Evolutionary conservation across 345 rosid species (phyloP).

Genomic region (Nasturtium officinale): DNA sequence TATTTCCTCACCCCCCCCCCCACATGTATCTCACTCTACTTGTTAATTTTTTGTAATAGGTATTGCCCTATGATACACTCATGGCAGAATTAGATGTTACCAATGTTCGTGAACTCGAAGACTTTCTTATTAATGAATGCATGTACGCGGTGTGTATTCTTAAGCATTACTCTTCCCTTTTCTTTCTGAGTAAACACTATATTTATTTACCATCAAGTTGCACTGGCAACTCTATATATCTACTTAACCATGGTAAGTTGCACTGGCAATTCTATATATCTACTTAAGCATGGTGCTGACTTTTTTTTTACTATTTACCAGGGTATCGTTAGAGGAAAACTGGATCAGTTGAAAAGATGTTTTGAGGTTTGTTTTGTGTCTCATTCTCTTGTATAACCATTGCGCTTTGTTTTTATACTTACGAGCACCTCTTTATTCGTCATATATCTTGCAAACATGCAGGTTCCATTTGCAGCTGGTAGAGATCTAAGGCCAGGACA

Average conservation of each 20-base stretch:
- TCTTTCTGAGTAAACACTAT: background rate
- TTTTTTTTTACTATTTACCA: slow-evolving; percentile 34
- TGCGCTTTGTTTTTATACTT: background rate
- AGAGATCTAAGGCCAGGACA: slow-evolving; percentile 95
- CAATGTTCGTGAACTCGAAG: slow-evolving; percentile 97
- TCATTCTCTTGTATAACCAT: background rate
- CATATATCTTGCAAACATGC: slow-evolving; percentile 29
- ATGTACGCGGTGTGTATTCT: slow-evolving; percentile 81
- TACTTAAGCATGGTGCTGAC: background rate
- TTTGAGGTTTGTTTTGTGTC: slow-evolving; percentile 68
- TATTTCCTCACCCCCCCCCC: background rate
- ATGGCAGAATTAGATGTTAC: slow-evolving; percentile 87
- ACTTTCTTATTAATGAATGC: slow-evolving; percentile 97
- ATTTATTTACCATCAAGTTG: slow-evolving; percentile 1
- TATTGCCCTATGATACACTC: slow-evolving; percentile 78
- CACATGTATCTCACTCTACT: slow-evolving; percentile 28
- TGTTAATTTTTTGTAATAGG: slow-evolving; percentile 46
- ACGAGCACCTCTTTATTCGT: background rate
- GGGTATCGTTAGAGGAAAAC: slow-evolving; percentile 98
- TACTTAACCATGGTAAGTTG: slow-evolving; percentile 6
- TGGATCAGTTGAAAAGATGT: slow-evolving; percentile 91
- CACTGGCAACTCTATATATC: background rate
- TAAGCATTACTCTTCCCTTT: background rate
- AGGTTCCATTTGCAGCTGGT: slow-evolving; percentile 98
- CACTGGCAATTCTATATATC: background rate